Base-by-base conservation (phyloP, 768 basidiomycete genomes). In the Trametes meyenii region DNA sequence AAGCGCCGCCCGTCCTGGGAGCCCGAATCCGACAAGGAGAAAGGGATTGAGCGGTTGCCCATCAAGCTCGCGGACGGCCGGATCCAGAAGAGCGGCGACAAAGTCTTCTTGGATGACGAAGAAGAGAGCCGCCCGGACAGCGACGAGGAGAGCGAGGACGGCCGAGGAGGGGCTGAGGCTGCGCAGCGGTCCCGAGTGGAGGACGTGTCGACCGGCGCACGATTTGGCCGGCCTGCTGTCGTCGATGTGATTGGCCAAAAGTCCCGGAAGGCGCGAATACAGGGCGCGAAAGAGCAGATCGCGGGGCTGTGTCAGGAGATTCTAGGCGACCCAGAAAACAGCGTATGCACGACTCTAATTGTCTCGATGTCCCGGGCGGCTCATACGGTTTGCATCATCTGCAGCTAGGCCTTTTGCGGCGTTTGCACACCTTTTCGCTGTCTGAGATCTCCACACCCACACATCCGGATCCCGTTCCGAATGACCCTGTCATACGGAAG, bases 221-320 rank as follows among this genome's bases (percentile, higher is more conserved):
- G 94, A 35, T 94, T 94, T 67, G 95, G 95, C n/a, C 84, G 93
- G 26, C 83, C 83, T 17, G 89, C 92, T 4, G 86, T 96, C 13
- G 75, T 84, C 33, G 87, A 89, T 64, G 80, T 96, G 46, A 77
- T 96, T 40, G 75, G 77, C 43, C 88, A 83, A 62, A 81, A 80
- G 66, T 88, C 90, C 23, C 83, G 88, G 62, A 83, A 81, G 65
- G 80, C 78, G 51, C 81, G 88, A 55, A 78, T 97, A 65, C 85
- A 86, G 66, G 79, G 80, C 43, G 96, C 96, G 14, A 94, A 96
- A 68, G 94, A 97, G 70, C 95, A 98, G 76, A 92, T 98, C 63
- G 97, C 95, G 1, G 80, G 83, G 29, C 85, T 98, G 35, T 97
- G 95, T 71, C 94, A 97, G 70, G 96, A 98, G 68, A 92, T 98